phyloP scores from a whole-genome alignment of 371 early-diverging fungal genomes.

The Mortierella sp. region DNA sequence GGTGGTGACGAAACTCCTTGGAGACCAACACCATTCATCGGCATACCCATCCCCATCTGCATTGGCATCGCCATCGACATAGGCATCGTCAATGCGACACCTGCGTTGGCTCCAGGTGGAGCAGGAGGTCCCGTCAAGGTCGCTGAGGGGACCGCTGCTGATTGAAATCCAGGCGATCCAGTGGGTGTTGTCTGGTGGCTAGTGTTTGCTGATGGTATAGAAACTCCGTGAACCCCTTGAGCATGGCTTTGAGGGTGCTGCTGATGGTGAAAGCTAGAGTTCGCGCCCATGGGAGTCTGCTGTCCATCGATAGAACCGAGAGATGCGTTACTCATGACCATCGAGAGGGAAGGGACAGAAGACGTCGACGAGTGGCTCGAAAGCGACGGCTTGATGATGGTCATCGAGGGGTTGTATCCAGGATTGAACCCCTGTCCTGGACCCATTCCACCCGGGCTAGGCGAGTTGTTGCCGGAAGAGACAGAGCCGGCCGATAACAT shows the following conservation, averaged over 20 bases:
- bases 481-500: slow-evolving; percentile 20
- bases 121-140: neutral
- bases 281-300: neutral
- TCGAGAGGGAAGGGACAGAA: slow-evolving; percentile 39
- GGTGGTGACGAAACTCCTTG: slow-evolving; percentile 30
- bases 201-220: slow-evolving; percentile 7
- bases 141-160: slow-evolving; percentile 7
- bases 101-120: neutral
- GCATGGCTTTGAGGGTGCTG: slow-evolving; percentile 1
- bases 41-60: slow-evolving; percentile 23
- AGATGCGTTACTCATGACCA: slow-evolving; percentile 41
- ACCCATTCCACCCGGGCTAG: slow-evolving; percentile 23
- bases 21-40: slow-evolving; percentile 10
- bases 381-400: slow-evolving; percentile 30
- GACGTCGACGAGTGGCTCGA: slow-evolving; percentile 39
- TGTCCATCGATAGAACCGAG: slow-evolving; percentile 28
- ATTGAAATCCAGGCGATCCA: slow-evolving; percentile 28
- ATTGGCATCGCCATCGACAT: slow-evolving; percentile 27
- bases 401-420: slow-evolving; percentile 17
- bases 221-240: neutral
- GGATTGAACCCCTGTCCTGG: slow-evolving; percentile 17
- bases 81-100: slow-evolving; percentile 9
- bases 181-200: slow-evolving; percentile 21
- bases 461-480: slow-evolving; percentile 34
- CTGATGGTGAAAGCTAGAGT: slow-evolving; percentile 12